Percentiles rank a stretch among this genome's conserved stretches.
Evolutionary conservation across 306 rosid genomes (phyloP).

Genomic region (Casuarina glauca): DNA sequence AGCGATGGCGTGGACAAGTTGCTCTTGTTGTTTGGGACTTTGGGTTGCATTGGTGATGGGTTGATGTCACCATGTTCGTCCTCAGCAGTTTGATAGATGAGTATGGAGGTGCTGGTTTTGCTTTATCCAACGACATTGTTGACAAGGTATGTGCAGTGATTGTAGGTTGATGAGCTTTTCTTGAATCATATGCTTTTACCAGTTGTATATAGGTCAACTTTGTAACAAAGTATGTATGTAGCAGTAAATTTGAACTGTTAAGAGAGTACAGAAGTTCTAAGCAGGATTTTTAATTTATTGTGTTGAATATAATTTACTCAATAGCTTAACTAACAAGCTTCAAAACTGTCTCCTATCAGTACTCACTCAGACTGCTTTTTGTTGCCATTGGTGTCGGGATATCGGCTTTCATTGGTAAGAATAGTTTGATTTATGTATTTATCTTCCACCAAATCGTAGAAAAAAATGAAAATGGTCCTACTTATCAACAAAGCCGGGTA

Average conservation of each 20-base stretch:
- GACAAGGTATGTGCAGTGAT: constrained; percentile 48
- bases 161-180: constrained; percentile 3
- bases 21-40: constrained; percentile 70
- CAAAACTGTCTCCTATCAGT: constrained; percentile 42
- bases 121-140: constrained; percentile 51
- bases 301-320: constrained; percentile 16
- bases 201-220: too few relatives aligned
- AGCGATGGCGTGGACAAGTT: constrained; percentile 73
- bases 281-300: too few relatives aligned
- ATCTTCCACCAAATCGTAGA: too few relatives aligned
- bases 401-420: constrained; percentile 74
- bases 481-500: too few relatives aligned
- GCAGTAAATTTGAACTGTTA: too few relatives aligned
- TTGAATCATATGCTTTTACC: too few relatives aligned
- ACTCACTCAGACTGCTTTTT: constrained; percentile 58
- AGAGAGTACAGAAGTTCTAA: too few relatives aligned
- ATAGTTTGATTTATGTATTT: neutral
- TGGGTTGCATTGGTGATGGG: constrained; percentile 90
- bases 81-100: constrained; percentile 78
- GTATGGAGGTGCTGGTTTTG: constrained; percentile 42
- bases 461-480: too few relatives aligned
- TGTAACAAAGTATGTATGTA: too few relatives aligned
- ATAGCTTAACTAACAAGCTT: neutral
- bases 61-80: constrained; percentile 70
- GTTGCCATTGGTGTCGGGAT: constrained; percentile 80